Conservation (phyloP, 75 land plant species). For the Sequoia sempervirens region DNA sequence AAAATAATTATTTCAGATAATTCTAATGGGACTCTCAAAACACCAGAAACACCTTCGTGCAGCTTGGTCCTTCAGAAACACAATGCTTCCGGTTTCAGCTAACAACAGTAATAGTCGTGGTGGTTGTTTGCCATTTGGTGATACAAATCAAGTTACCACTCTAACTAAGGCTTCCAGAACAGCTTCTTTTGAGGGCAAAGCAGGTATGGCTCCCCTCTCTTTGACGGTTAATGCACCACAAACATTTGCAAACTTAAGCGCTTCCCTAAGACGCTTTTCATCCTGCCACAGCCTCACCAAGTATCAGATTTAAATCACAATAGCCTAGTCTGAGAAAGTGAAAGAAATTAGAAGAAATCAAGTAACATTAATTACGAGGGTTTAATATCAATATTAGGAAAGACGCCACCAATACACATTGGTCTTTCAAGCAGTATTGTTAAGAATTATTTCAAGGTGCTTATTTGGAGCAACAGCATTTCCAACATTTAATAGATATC, state of each 20-base stretch:
- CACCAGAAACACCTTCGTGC: conserved; percentile 1
- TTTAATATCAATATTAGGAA: not conserved
- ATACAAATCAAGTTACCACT: not conserved
- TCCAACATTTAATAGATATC: not conserved
- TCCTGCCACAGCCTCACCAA: conserved; percentile 24
- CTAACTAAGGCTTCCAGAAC: conserved; percentile 20
- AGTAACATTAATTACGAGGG: not conserved
- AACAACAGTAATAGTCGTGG: not conserved
- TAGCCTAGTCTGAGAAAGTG: not conserved
- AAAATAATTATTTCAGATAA: conserved; percentile 5
- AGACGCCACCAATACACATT: not conserved
- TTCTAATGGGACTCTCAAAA: not conserved
- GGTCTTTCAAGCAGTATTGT: not conserved
- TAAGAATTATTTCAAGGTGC: not conserved
- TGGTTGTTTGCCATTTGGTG: not conserved
- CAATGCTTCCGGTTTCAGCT: conserved; percentile 3
- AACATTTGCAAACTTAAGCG: conserved; percentile 59
- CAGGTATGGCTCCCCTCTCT: conserved; percentile 69
- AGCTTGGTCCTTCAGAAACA: not conserved
- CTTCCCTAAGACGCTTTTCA: conserved; percentile 43
- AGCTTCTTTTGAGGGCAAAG: conserved; percentile 44
- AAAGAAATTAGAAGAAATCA: not conserved
- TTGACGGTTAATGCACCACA: conserved; percentile 65
- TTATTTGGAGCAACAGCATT: not conserved
- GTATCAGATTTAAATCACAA: not conserved